Conservation (phyloP, 768 basidiomycete species). For the Boletales sp. region DNA sequence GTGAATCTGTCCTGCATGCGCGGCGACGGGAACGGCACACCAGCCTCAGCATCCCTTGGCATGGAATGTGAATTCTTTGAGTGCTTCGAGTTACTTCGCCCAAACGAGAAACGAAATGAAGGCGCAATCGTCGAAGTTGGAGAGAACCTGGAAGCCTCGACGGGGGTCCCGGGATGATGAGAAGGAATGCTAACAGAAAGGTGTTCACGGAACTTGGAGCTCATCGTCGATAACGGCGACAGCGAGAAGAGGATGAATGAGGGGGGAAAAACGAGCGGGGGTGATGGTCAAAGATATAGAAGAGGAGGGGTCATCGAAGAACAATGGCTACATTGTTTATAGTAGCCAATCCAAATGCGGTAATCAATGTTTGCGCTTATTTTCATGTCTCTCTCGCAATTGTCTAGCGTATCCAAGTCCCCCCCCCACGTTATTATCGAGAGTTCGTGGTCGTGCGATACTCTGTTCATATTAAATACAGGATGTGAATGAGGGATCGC, state of each 20-base stretch:
- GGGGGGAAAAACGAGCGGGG: conserved; percentile 7
- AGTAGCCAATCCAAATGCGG: conserved; percentile 15
- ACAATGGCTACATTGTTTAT: conserved; percentile 19
- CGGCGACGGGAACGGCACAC: conserved; percentile 15
- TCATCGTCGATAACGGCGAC: conserved; percentile 12
- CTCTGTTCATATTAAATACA: too few relatives aligned
- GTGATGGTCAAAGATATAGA: conserved; percentile 6
- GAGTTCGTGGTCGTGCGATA: too few relatives aligned
- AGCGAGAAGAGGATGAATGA: not conserved
- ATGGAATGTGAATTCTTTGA: not conserved
- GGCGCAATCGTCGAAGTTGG: conserved; percentile 37
- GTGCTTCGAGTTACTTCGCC: conserved; percentile 9
- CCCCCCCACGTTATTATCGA: too few relatives aligned
- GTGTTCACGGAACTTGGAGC: conserved; percentile 31
- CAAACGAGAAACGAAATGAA: conserved; percentile 28
- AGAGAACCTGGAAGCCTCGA: conserved; percentile 41
- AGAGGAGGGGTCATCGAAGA: conserved; percentile 5
- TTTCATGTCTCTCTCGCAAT: not conserved
- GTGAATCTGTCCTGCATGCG: conserved; percentile 33
- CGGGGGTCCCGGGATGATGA: conserved; percentile 9
- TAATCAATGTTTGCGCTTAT: conserved; percentile 3
- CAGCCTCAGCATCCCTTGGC: conserved; percentile 27
- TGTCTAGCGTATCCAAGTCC: too few relatives aligned
- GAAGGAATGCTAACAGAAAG: conserved; percentile 20
- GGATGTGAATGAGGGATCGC: too few relatives aligned